Percentiles rank a stretch among this genome's conserved stretches.
Evolutionary conservation across 2,329 filamentous ascomycete species (phyloP).

Genomic region (Dactylellina drechsleri): DNA sequence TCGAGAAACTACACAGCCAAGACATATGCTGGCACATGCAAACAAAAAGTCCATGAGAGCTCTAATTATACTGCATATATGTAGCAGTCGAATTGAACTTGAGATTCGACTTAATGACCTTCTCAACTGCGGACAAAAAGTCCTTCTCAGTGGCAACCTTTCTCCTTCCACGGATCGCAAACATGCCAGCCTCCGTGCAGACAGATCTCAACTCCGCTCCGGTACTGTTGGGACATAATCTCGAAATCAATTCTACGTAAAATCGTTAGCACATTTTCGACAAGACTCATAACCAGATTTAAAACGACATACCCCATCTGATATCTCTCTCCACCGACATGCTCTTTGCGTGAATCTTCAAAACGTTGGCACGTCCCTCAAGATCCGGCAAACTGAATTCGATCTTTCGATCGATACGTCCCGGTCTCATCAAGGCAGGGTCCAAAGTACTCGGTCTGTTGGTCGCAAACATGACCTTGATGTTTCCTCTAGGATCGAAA

Average conservation of each 20-base stretch:
- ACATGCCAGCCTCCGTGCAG: constrained; percentile 97
- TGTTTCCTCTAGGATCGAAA: constrained; percentile 95
- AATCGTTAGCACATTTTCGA: constrained; percentile 15
- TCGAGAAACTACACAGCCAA: neutral
- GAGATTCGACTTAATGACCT: constrained; percentile 98
- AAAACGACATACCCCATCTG: constrained; percentile 71
- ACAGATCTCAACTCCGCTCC: constrained; percentile 96
- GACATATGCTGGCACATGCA: constrained; percentile 13
- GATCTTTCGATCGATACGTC: constrained; percentile 98
- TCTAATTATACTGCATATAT: constrained; percentile 93
- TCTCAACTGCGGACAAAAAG: constrained; percentile 96
- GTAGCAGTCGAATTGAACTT: constrained; percentile 99
- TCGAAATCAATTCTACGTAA: constrained; percentile 81
- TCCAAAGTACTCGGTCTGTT: constrained; percentile 95
- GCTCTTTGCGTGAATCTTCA: constrained; percentile 98
- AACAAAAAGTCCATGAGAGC: constrained; percentile 13
- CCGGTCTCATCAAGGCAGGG: constrained; percentile 95
- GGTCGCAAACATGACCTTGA: constrained; percentile 99
- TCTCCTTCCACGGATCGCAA: constrained; percentile 89
- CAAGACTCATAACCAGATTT: neutral
- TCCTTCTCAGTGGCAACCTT: constrained; percentile 99
- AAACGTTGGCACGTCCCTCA: constrained; percentile 95
- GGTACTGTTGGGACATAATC: constrained; percentile 95
- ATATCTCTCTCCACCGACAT: constrained; percentile 99
- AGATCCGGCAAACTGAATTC: constrained; percentile 98